Evolutionary conservation across 805 yeast genomes (phyloP).

Genomic region (Pichia paraexigua): DNA sequence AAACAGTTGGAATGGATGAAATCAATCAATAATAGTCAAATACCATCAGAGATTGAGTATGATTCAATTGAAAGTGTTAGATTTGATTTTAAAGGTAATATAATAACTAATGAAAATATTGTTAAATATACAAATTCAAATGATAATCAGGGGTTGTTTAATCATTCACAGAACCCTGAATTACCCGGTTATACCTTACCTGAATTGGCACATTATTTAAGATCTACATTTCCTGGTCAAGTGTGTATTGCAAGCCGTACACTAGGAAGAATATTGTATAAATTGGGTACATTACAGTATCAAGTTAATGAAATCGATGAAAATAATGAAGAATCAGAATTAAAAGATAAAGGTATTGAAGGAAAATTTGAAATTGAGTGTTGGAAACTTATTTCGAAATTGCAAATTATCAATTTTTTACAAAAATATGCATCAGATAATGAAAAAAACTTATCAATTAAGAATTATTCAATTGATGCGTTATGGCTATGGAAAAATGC

Average conservation of each 20-base stretch:
- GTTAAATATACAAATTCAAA: conserved; percentile 8
- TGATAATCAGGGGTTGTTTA: conserved; percentile 63
- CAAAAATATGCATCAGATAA: conserved; percentile 62
- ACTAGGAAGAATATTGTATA: conserved; percentile 78
- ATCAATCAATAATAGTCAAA: conserved; percentile 39
- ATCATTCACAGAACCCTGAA: conserved; percentile 82
- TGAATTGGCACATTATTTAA: conserved; percentile 70
- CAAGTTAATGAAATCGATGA: conserved; percentile 28
- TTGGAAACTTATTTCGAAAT: conserved; percentile 64
- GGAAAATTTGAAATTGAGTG: conserved; percentile 44
- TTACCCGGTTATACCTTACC: conserved; percentile 87
- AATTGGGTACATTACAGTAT: conserved; percentile 57
- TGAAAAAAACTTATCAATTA: conserved; percentile 56
- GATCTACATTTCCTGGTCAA: conserved; percentile 79
- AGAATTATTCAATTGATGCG: conserved; percentile 82
- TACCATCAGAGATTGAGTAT: conserved; percentile 33
- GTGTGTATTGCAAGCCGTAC: conserved; percentile 81
- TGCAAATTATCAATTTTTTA: conserved; percentile 57
- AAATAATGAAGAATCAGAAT: conserved; percentile 23
- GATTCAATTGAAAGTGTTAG: conserved; percentile 62
- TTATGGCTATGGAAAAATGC: conserved; percentile 78
- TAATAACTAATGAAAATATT: conserved; percentile 38
- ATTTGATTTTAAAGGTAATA: conserved; percentile 80
- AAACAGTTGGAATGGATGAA: conserved; percentile 90
- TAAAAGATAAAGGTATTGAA: conserved; percentile 25